Base-by-base conservation (phyloP, 192 early-diverging fungal species). In the Entomortierella chlamydospora region DNA sequence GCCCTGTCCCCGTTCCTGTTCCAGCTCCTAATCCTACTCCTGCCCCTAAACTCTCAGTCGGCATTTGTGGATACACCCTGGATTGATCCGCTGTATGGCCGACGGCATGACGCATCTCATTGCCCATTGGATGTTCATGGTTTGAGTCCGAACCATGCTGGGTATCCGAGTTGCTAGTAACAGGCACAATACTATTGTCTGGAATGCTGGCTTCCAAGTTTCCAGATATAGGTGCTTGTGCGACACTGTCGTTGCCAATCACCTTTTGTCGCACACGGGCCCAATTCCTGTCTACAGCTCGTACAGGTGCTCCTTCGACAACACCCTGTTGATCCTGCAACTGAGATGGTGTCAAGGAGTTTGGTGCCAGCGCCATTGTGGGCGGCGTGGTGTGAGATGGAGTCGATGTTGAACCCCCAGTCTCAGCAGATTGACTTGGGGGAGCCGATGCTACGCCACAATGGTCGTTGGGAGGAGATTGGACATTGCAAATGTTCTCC, bases 181-280 rank as follows among this genome's bases (percentile, higher is more conserved):
- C 10, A 37, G 34, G 5, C 10, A 7, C 34, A 7, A 4, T 37
- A 10, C 4, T 37, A 10, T 37, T 37, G 34, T 10, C 34, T 37
- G 4, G 34, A 37, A 4, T 37, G 34, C 10, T 37, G 34, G 34
- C 4, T 37, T 37, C 47, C 22, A 22, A 50, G 47, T 2, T 5
- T 17, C 30, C 26, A 43, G 29, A 33, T 28, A 23, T 39, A 25
- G 52, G 26, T 7, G n/a, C n/a, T 54, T 29, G 17, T 45, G 49
- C 33, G 22, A 43, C 15, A 29, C n/a, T 45, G 52, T 72, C 61
- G 26, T 39, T 58, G 11, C 61, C 65, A 30, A 77, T 63, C 53
- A 77, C 54, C 43, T 77, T 77, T 62, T 77, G 60, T 8, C 73
- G 58, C 0, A 77, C 65, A 20, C 73, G 65, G 50, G 73, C 73